Evolutionary conservation across 176 grass and related monocot genomes (phyloP).

Genomic region (Zoysia japonica): DNA sequence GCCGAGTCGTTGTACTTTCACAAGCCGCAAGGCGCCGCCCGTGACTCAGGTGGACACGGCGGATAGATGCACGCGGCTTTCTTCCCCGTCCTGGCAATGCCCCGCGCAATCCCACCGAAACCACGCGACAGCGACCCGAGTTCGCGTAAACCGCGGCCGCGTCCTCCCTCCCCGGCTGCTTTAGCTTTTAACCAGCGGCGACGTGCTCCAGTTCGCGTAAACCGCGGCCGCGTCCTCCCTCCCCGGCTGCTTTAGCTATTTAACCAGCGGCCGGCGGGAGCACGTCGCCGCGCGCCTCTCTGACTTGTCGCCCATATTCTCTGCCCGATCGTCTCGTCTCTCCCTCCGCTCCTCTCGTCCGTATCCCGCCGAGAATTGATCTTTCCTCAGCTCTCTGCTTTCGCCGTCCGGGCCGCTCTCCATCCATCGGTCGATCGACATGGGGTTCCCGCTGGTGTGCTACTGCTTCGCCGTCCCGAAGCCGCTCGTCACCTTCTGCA

Average conservation of each 20-base stretch:
- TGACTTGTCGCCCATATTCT: constrained; percentile 16
- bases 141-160: too few relatives aligned
- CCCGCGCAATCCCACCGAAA: background rate
- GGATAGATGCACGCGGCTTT: background rate
- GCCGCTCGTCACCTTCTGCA: constrained; percentile 55
- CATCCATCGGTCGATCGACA: background rate
- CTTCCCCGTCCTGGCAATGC: too few relatives aligned
- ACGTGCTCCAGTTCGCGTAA: too few relatives aligned
- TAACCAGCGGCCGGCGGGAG: background rate
- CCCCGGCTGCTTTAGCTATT: background rate
- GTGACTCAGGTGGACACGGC: background rate
- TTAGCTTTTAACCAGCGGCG: too few relatives aligned
- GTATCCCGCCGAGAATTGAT: background rate
- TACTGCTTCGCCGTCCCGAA: constrained; percentile 49
- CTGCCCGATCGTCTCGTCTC: background rate
- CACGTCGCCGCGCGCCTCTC: background rate
- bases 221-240: too few relatives aligned
- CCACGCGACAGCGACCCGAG: constrained; percentile 32
- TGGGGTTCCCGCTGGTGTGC: constrained; percentile 72
- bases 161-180: too few relatives aligned
- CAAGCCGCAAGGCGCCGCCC: background rate
- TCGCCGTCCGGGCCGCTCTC: background rate
- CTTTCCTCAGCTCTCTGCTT: background rate
- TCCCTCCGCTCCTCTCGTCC: background rate
- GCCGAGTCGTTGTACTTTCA: background rate